phyloP scores from a whole-genome alignment of 2,329 filamentous ascomycete species.

The Calonectria pseudoreteaudii region DNA sequence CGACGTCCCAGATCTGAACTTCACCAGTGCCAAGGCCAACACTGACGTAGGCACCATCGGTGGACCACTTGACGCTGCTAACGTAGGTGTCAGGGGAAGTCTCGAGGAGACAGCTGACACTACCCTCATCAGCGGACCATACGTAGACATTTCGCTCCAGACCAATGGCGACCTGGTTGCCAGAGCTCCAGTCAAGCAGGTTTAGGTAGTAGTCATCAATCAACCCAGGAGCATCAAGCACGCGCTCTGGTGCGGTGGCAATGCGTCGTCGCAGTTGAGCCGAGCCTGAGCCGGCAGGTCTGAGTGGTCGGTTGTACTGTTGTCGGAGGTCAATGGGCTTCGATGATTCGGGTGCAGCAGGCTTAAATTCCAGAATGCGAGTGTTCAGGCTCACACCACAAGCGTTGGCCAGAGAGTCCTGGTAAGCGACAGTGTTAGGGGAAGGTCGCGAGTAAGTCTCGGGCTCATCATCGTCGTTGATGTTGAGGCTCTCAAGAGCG shows the following conservation, averaged over 20 bases:
- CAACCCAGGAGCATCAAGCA: conserved; percentile 93
- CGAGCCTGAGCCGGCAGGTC: conserved; percentile 76
- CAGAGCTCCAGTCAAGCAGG: conserved; percentile 96
- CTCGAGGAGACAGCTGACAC: conserved; percentile 90
- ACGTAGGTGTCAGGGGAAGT: conserved; percentile 92
- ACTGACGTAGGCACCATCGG: conserved; percentile 94
- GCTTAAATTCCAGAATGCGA: conserved; percentile 98
- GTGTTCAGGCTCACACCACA: conserved; percentile 95
- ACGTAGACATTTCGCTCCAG: conserved; percentile 98
- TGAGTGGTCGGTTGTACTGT: conserved; percentile 97
- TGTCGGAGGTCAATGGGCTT: conserved; percentile 97
- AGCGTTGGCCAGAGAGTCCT: conserved; percentile 89
- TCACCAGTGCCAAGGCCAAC: conserved; percentile 95
- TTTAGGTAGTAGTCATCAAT: conserved; percentile 99
- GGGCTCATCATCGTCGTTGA: conserved; percentile 78
- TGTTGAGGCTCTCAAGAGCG: conserved; percentile 82
- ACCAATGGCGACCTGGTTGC: conserved; percentile 97
- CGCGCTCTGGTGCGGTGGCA: conserved; percentile 93
- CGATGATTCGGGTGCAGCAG: conserved; percentile 95
- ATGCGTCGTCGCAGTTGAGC: conserved; percentile 93
- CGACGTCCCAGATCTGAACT: conserved; percentile 99
- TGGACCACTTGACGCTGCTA: conserved; percentile 98
- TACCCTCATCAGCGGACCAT: conserved; percentile 95
- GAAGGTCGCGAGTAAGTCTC: conserved; percentile 81
- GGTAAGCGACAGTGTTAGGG: conserved; percentile 89